phyloP scores from a whole-genome alignment of 1,284 basidiomycete genomes.

The Rhodotorula mucilaginosa region DNA sequence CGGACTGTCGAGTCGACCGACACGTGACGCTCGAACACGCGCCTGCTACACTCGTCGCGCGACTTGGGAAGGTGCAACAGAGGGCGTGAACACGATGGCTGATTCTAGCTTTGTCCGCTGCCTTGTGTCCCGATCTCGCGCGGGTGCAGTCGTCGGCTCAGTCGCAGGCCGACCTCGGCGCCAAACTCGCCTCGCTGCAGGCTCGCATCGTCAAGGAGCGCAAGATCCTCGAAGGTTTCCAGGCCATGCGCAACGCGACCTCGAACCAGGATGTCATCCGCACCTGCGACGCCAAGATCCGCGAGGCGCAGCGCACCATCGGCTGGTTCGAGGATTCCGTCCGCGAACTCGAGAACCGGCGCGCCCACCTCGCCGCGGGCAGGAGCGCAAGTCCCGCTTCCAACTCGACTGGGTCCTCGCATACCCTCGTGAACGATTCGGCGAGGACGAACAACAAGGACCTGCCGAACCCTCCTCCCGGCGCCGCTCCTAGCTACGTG shows the following conservation, averaged over 20 bases:
- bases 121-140: too few relatives aligned
- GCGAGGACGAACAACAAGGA: constrained; percentile 2
- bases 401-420: not conserved
- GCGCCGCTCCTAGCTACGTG: constrained; percentile 33
- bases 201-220: constrained; percentile 87
- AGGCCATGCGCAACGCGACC: constrained; percentile 75
- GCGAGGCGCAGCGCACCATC: constrained; percentile 79
- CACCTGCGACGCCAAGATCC: constrained; percentile 71
- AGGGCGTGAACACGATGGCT: too few relatives aligned
- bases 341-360: constrained; percentile 70
- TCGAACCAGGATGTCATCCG: constrained; percentile 81
- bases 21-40: too few relatives aligned
- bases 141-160: not conserved
- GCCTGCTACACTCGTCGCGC: too few relatives aligned
- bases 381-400: constrained; percentile 8
- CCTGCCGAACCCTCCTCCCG: constrained; percentile 28
- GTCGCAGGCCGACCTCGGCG: constrained; percentile 8
- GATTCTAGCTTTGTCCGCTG: too few relatives aligned
- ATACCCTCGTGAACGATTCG: not conserved
- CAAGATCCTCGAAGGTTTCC: constrained; percentile 83
- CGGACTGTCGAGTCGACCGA: too few relatives aligned
- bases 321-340: constrained; percentile 85
- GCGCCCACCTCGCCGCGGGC: constrained; percentile 47
- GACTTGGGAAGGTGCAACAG: too few relatives aligned
- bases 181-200: constrained; percentile 84